Base-by-base conservation (phyloP, 345 rosid species). In the Ceriops tagal region DNA sequence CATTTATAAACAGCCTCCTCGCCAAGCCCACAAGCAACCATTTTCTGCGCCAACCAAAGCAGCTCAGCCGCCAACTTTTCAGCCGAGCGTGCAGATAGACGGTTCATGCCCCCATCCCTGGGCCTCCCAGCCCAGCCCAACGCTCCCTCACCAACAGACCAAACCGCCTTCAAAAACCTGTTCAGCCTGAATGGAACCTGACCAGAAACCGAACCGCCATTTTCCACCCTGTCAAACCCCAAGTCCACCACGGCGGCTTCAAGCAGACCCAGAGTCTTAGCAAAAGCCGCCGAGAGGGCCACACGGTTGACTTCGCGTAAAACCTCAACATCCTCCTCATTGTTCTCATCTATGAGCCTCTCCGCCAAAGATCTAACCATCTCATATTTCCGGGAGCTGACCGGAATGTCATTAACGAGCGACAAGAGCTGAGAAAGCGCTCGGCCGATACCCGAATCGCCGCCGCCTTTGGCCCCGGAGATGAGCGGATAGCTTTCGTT, bases 31-130 rank as follows among this genome's bases (percentile, higher is more conserved):
- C 87, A 90, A 61, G 39, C 86, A 53, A 68, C 78, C 88, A 93
- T 51, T 66, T 90, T 91, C 86, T 87, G 85, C 43, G 84, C 82
- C 81, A 93, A 70, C 98, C 98, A 93, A 39, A 89, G 80, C 73
- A 93, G 67, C 80, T 93, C 98, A 16, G 93, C 92, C 49, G 97
- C 97, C 55, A 89, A 76, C 68, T 90, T 93, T 84, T 90, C 96
- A 49, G 83, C 84, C 68, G 79, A 76, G 31, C 58, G 66, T 34
- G 79, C 79, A 1, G 79, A 77, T 56, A 39, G 47, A 39, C 78
- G 78, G 64, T 71, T 65, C 73, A 11, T 39, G 47, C 61, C 47
- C 62, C 72, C 83, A 37, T 82, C 90, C 60, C 79, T 80, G 21
- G 73, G 55, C 37, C 39, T 71, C 73, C 82, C 77, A 61, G 69